These are phyloP conservation scores for Vitis rupestris DNA, from an alignment of 164 flowering plant species.

Conservation along the genomic window DNA sequence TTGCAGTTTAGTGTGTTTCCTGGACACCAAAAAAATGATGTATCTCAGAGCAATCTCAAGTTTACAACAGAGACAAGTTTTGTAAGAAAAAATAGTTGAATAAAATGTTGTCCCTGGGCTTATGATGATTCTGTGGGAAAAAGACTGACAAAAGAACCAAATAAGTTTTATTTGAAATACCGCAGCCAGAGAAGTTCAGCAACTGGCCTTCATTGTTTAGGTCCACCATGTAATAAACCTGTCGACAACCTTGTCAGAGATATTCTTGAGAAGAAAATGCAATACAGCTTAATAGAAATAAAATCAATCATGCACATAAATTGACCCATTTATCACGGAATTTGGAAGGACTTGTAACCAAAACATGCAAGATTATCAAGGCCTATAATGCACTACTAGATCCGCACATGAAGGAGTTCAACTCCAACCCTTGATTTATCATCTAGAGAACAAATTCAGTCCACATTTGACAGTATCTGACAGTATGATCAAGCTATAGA, in stretches of 20 bases:
- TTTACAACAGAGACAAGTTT: not conserved
- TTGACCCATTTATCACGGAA: not conserved
- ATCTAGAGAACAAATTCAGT: not conserved
- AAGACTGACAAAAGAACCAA: not conserved
- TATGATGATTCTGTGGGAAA: not conserved
- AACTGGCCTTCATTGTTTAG: slow-evolving; percentile 41
- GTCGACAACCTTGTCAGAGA: slow-evolving; percentile 13
- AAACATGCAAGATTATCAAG: too few relatives aligned
- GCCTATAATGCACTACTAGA: too few relatives aligned
- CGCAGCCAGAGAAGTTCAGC: slow-evolving; percentile 92
- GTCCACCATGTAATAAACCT: slow-evolving; percentile 97
- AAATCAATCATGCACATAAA: too few relatives aligned
- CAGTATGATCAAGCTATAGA: not conserved
- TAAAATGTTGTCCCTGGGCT: not conserved
- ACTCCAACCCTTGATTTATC: not conserved
- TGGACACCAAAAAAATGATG: slow-evolving; percentile 27
- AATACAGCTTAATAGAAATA: not conserved
- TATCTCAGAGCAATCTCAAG: slow-evolving; percentile 9
- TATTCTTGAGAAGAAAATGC: not conserved
- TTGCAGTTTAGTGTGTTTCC: slow-evolving; percentile 97
- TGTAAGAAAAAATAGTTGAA: not conserved
- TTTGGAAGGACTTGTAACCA: not conserved
- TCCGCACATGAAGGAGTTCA: too few relatives aligned
- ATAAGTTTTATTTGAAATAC: slow-evolving; percentile 35
- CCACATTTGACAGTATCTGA: not conserved